phyloP scores from a whole-genome alignment of 192 early-diverging fungal species.

The Coemansia sp. region DNA sequence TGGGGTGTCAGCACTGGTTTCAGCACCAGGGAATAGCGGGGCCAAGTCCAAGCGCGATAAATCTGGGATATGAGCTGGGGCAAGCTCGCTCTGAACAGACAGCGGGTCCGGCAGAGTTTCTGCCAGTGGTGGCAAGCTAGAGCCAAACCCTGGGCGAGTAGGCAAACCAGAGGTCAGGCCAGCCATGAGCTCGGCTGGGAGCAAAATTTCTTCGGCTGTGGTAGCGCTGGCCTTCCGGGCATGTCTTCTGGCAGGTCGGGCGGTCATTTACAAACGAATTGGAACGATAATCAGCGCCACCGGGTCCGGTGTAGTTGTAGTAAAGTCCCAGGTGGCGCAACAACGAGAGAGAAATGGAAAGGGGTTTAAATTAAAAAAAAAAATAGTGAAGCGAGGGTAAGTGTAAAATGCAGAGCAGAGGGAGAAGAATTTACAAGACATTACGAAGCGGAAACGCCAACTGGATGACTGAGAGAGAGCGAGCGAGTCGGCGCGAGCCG shows the following conservation, averaged over 20 bases:
- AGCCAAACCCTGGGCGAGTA: conserved; percentile 4
- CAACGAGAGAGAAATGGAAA: not conserved
- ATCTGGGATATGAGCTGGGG: conserved; percentile 1
- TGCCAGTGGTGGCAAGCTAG: not conserved
- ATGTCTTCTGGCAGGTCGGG: conserved; percentile 43
- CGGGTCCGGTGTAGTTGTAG: not conserved
- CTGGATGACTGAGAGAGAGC: conserved; percentile 1
- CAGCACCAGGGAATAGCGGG: conserved; percentile 37
- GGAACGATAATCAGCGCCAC: not conserved
- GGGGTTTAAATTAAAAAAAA: not conserved
- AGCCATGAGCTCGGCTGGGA: conserved; percentile 53
- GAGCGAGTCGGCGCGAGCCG: not conserved
- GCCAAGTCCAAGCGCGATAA: conserved; percentile 32
- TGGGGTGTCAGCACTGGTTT: not conserved
- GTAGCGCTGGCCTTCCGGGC: conserved; percentile 56
- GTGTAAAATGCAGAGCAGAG: not conserved
- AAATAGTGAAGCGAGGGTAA: not conserved
- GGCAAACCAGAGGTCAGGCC: conserved; percentile 47
- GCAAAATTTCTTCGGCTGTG: conserved; percentile 53
- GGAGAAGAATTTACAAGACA: not conserved
- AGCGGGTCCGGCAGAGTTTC: not conserved
- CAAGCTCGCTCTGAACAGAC: not conserved
- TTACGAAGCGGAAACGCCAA: not conserved
- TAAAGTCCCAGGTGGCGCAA: conserved; percentile 7
- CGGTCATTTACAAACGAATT: conserved; percentile 26